These are phyloP conservation scores for Stachybotrys chlorohalonatus DNA, from an alignment of 2,329 filamentous ascomycete species.

Conservation along the genomic window DNA sequence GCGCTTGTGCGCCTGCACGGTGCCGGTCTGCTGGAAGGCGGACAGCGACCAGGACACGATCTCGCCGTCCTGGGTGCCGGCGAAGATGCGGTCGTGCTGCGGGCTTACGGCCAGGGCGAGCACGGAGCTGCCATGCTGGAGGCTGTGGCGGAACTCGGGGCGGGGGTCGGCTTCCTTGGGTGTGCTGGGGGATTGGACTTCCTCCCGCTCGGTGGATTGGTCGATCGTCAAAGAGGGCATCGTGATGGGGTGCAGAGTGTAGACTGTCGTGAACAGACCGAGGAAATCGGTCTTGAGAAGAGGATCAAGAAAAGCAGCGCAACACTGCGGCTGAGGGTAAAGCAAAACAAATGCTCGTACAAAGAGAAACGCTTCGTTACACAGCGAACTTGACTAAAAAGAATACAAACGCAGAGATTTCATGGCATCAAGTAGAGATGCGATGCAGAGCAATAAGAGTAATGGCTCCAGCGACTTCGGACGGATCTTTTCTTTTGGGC, in stretches of 20 bases:
- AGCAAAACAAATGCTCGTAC: too few species aligned
- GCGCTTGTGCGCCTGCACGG: conserved; percentile 82
- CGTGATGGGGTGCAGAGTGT: neutral
- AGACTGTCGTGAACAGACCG: too few species aligned
- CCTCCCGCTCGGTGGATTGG: neutral
- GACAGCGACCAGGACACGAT: conserved; percentile 86
- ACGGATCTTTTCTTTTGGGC: neutral
- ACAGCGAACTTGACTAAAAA: too few species aligned
- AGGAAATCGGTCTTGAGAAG: neutral
- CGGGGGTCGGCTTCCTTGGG: conserved; percentile 2
- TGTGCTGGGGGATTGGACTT: neutral
- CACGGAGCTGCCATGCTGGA: conserved; percentile 70
- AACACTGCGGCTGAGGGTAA: too few species aligned
- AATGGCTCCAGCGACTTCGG: neutral
- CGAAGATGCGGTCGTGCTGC: conserved; percentile 72
- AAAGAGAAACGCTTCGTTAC: too few species aligned
- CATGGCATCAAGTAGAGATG: too few species aligned
- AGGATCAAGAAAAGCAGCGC: too few species aligned
- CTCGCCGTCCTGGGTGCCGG: conserved; percentile 87
- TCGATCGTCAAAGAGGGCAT: neutral
- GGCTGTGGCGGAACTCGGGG: conserved; percentile 64
- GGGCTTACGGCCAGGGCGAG: conserved; percentile 76
- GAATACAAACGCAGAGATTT: too few species aligned
- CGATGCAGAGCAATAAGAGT: neutral
- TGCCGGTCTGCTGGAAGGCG: conserved; percentile 71